These are phyloP conservation scores for Sorghum bicolor DNA, from an alignment of 176 grass and related monocot species.

Conservation along the genomic window DNA sequence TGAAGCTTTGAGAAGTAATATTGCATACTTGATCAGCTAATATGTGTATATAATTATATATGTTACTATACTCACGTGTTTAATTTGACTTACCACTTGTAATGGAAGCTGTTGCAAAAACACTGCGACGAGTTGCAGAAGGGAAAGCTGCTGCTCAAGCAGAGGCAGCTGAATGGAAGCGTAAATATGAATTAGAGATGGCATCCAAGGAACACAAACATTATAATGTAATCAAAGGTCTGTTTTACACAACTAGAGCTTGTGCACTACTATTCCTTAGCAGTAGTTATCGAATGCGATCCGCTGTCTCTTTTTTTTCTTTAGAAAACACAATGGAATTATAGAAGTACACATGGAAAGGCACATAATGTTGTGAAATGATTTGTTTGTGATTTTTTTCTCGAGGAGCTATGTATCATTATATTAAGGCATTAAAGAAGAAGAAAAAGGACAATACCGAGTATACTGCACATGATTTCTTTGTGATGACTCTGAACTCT, in stretches of 20 bases:
- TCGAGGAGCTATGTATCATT: not conserved
- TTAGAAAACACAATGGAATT: not conserved
- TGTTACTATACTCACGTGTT: constrained; percentile 4
- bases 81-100: constrained; percentile 34
- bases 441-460: not conserved
- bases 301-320: not conserved
- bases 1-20: constrained; percentile 84
- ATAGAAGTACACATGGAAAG: not conserved
- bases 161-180: constrained; percentile 91
- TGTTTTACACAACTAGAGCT: constrained; percentile 2
- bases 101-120: constrained; percentile 83
- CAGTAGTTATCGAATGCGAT: not conserved
- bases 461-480: not conserved
- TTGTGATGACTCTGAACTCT: not conserved
- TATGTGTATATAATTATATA: not conserved
- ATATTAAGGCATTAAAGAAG: not conserved
- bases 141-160: constrained; percentile 83
- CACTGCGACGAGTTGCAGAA: constrained; percentile 77
- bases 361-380: not conserved
- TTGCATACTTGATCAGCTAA: constrained; percentile 4
- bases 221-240: constrained; percentile 56
- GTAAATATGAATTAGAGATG: constrained; percentile 79
- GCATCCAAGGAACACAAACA: constrained; percentile 52
- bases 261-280: constrained; percentile 6
- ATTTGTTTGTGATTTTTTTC: not conserved